Percentiles rank a stretch among this genome's conserved stretches.
Evolutionary conservation across 2,329 filamentous ascomycete genomes (phyloP).

Genomic region (Nothophoma quercina): DNA sequence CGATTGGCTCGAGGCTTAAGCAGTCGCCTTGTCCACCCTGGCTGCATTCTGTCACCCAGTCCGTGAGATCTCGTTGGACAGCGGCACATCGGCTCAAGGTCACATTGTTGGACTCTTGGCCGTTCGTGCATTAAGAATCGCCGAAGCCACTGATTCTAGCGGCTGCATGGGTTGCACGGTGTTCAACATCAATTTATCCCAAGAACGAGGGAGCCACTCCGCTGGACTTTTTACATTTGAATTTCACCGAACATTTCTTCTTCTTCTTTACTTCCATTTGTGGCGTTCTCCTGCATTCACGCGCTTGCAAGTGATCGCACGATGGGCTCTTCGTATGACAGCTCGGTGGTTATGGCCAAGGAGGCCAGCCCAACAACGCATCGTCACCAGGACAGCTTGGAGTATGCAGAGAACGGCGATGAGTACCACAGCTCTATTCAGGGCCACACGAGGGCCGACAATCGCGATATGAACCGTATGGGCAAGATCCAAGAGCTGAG

Average conservation of each 20-base stretch:
- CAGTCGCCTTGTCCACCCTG: not conserved
- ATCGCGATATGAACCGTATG: slow-evolving; percentile 44
- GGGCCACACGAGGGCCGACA: slow-evolving; percentile 39
- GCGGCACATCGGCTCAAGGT: not conserved
- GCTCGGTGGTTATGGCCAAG: slow-evolving; percentile 19
- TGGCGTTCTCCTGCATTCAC: slow-evolving; percentile 20
- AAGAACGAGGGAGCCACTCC: slow-evolving; percentile 1
- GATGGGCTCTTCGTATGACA: slow-evolving; percentile 29
- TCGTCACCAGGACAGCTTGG: slow-evolving; percentile 20
- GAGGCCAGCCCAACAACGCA: slow-evolving; percentile 12
- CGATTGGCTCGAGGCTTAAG: slow-evolving; percentile 4
- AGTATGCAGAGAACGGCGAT: slow-evolving; percentile 34
- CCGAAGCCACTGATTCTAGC: slow-evolving; percentile 13
- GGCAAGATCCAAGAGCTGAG: slow-evolving; percentile 44
- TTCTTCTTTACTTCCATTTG: slow-evolving; percentile 8
- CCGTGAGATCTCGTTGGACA: slow-evolving; percentile 19
- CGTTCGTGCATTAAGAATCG: slow-evolving; percentile 7
- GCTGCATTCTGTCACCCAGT: slow-evolving; percentile 1
- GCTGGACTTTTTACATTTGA: slow-evolving; percentile 10
- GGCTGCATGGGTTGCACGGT: slow-evolving; percentile 17
- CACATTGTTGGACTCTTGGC: slow-evolving; percentile 14
- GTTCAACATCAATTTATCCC: slow-evolving; percentile 13
- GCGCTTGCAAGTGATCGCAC: slow-evolving; percentile 21
- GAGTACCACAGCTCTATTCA: slow-evolving; percentile 37
- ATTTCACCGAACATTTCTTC: slow-evolving; percentile 10